Base-by-base conservation (phyloP, 768 basidiomycete genomes). In the Nidularia pulvinata region DNA sequence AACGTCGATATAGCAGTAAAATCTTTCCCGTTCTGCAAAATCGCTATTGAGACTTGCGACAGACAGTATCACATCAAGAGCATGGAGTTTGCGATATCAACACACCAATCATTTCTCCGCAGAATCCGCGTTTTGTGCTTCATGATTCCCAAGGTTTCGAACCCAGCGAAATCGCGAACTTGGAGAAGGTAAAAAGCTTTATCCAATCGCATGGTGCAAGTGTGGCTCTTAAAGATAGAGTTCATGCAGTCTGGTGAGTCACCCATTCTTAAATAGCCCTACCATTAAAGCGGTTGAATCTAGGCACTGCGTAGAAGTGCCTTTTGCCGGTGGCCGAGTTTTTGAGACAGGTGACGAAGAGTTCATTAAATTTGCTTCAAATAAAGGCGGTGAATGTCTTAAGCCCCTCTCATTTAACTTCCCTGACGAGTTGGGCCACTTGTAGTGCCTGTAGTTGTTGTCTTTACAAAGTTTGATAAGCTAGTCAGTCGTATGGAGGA, bases 31-130 rank as follows among this genome's bases (percentile, higher is more conserved):
- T 46, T 3, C 6, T 46, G 25, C 14, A 4, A n/a, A 22, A 46
- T 30, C 14, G 25, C 6, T 25, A n/a, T 46, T 30, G 25, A 46
- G 45, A 22, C 4, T 14, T 4, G 11, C 13, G 13, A 46, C 25
- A 46, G 14, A n/a, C 11, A n/a, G 45, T 30, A 46, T 14, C 14
- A 22, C 45, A n/a, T n/a, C 45, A 30, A 46, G 25, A 46, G 25
- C 45, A 46, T 46, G 14, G 45, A 46, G 25, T 46, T n/a, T 46
- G 45, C 39, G 45, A 46, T 46, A 46, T 46, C 39, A 42, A 42
- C 16, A 42, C 39, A 11, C 13, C 11, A 42, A 42, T 42, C 11
- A 46, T 30, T 30, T 46, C 45, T 4, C 14, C 13, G 4, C n/a
- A 46, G 14, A 46, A 46, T 46, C 45, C 45, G 25, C 45, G 45